Evolutionary conservation across 352 stramenopile species (phyloP).

Genomic region (Pythium rhizo-oryzae): DNA sequence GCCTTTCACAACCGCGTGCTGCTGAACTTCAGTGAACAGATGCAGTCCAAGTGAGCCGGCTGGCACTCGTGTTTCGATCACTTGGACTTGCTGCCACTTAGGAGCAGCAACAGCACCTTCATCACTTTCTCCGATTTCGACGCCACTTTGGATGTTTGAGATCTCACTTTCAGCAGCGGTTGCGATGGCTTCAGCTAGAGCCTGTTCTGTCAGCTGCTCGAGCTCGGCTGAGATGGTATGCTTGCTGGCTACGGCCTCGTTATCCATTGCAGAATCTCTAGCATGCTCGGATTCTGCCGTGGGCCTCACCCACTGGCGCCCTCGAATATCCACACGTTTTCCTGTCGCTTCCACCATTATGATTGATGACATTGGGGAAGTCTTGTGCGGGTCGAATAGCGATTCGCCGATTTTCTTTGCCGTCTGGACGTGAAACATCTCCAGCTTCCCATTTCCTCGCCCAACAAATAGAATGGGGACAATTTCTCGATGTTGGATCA

Average conservation of each 20-base stretch:
- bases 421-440: slow-evolving; percentile 77
- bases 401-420: slow-evolving; percentile 70
- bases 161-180: slow-evolving; percentile 18
- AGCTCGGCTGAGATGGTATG: slow-evolving; percentile 9
- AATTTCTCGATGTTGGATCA: slow-evolving; percentile 52
- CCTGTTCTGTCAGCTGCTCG: slow-evolving; percentile 19
- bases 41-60: slow-evolving; percentile 61
- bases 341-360: slow-evolving; percentile 63
- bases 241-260: not conserved
- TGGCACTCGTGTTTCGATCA: slow-evolving; percentile 41
- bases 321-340: slow-evolving; percentile 44
- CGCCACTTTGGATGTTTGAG: not conserved
- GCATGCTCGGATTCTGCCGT: not conserved
- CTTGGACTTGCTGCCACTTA: slow-evolving; percentile 33
- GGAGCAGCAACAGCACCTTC: not conserved
- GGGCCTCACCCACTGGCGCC: slow-evolving; percentile 38
- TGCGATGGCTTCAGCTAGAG: slow-evolving; percentile 12
- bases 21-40: slow-evolving; percentile 54
- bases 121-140: not conserved
- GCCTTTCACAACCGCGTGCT: slow-evolving; percentile 57
- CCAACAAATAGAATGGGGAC: slow-evolving; percentile 72
- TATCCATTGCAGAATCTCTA: not conserved
- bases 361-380: slow-evolving; percentile 51
- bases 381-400: slow-evolving; percentile 48
- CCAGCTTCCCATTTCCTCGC: slow-evolving; percentile 61